Conservation (phyloP, 179 eudicot species). For the Dionaea muscipula region DNA sequence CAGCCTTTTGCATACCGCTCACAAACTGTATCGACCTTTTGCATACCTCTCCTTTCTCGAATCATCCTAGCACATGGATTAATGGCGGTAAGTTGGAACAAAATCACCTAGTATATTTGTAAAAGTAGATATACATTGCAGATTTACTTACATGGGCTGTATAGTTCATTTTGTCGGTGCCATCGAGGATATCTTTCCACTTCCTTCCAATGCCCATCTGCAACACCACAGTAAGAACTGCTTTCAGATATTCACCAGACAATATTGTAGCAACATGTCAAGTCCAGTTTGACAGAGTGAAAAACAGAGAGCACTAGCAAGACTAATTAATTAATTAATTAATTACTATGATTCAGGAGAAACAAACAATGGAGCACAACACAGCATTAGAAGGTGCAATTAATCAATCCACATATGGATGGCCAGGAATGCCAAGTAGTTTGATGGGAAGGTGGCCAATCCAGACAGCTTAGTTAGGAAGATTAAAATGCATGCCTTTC, state of each 20-base stretch:
- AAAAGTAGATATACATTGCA: neutral
- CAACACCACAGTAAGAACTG: neutral
- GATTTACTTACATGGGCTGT: conserved; percentile 50
- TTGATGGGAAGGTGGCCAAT: too few relatives aligned
- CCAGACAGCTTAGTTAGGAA: too few relatives aligned
- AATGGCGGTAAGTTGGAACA: neutral
- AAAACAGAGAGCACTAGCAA: neutral
- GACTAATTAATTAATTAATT: too few relatives aligned
- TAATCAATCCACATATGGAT: too few relatives aligned
- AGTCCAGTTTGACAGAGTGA: neutral
- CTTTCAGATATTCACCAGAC: neutral
- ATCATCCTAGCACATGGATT: conserved; percentile 39
- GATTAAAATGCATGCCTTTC: too few relatives aligned
- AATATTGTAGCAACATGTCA: neutral
- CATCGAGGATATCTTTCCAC: conserved; percentile 71
- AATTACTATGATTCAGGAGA: too few relatives aligned
- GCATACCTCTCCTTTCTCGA: conserved; percentile 50
- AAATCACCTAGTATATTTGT: neutral
- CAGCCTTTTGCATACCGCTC: too few relatives aligned
- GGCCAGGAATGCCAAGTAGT: too few relatives aligned
- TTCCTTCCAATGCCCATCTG: conserved; percentile 94
- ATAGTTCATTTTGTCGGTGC: conserved; percentile 52
- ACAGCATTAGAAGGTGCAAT: too few relatives aligned
- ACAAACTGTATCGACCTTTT: conserved; percentile 38
- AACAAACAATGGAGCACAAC: too few relatives aligned